Base-by-base conservation (phyloP, 345 rosid genomes). In the Diplotaxis tenuifolia region DNA sequence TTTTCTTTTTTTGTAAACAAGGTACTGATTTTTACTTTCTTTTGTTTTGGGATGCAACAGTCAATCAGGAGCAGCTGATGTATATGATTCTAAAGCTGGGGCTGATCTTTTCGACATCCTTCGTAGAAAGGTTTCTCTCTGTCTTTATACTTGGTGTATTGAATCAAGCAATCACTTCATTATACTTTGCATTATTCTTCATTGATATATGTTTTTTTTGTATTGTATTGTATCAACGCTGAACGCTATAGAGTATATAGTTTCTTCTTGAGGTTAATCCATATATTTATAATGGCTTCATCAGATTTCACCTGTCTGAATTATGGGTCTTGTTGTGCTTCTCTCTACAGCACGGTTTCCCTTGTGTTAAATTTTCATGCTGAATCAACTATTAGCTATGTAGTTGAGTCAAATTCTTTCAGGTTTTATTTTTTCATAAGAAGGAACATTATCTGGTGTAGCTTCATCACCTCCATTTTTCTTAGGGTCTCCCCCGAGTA, bases 401-500 rank as follows among this genome's bases (percentile, higher is more conserved):
- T 29, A 5, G 22, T 40, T 52, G 57, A 9, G 49, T 40, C 58
- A 21, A 19, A 5, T 12, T 7, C 42, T n/a, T 9, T 23, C 47
- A 52, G 7, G 4, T 22, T 22, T 54, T 16, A 53, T 28, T n/a
- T 57, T 6, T 32, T 58, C 29, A 14, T 78, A 89, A 91, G 89
- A 85, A 59, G 83, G 81, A 62, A 19, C 75, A 7, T 28, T 66
- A 20, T 71, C 73, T 38, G 77, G 63, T 55, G 74, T 80, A 60
- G 80, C 82, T 25, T 84, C 84, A 52, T 86, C 95, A 7, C 88
- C 93, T 0, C 96, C 96, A 2, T 91, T 72, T 83, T 89, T 84
- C 57, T 60, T 78, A 0, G 97, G 96, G 53, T 89, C 97, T 20
- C 96, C 97, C 9, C 96, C 97, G 2, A 75, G 81, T 12, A 81